These are phyloP conservation scores for Trifolium pratense DNA, from an alignment of 306 rosid species.

Conservation along the genomic window DNA sequence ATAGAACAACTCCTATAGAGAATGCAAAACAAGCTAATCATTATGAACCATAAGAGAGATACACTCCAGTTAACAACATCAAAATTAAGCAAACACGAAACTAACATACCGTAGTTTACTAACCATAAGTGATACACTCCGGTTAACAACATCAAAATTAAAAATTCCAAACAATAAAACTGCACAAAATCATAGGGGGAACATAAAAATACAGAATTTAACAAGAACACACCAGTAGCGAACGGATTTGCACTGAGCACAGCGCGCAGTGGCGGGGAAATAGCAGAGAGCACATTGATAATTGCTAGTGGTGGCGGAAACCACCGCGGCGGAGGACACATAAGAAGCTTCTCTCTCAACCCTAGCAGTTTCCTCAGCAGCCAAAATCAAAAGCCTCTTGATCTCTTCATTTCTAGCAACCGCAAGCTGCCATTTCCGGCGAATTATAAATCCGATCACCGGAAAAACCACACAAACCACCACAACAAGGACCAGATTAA, in stretches of 20 bases:
- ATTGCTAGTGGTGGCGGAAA: slow-evolving; percentile 19
- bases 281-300: slow-evolving; percentile 77
- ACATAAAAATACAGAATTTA: not conserved
- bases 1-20: no score
- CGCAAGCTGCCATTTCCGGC: slow-evolving; percentile 71
- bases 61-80: slow-evolving; percentile 7
- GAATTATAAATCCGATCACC: slow-evolving; percentile 55
- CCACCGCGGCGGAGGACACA: slow-evolving; percentile 43
- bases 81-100: not conserved
- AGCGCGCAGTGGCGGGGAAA: slow-evolving; percentile 74
- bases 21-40: no score
- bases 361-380: slow-evolving; percentile 74
- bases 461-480: slow-evolving; percentile 56
- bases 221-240: slow-evolving; percentile 77
- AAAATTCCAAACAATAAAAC: slow-evolving; percentile 6
- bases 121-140: no score
- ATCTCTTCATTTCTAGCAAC: slow-evolving; percentile 77
- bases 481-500: slow-evolving; percentile 61
- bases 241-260: slow-evolving; percentile 82
- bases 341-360: slow-evolving; percentile 72
- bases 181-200: not conserved
- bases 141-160: slow-evolving; percentile 27
- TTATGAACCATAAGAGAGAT: no score
- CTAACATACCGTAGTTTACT: no score
- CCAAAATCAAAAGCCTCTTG: slow-evolving; percentile 72